Conservation (phyloP, 2,329 filamentous ascomycete genomes). For the Pseudonectria buxi region DNA sequence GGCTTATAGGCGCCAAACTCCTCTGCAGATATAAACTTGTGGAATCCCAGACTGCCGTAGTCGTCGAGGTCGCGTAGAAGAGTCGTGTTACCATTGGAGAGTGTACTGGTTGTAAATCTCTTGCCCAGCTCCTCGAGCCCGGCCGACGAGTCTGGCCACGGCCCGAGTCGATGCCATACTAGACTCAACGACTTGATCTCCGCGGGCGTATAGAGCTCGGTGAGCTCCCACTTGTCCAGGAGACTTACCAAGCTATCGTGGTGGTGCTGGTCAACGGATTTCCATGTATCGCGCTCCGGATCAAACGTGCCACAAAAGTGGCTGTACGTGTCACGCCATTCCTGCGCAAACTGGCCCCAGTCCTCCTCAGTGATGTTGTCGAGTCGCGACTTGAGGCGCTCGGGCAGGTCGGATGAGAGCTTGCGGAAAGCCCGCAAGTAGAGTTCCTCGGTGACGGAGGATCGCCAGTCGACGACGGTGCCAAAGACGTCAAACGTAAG, state of each 20-base stretch:
- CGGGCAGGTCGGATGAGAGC: slow-evolving; percentile 40
- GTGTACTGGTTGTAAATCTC: slow-evolving; percentile 53
- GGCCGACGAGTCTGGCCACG: slow-evolving; percentile 57
- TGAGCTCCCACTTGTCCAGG: slow-evolving; percentile 48
- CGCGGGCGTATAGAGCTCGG: slow-evolving; percentile 52
- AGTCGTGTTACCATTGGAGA: slow-evolving; percentile 67
- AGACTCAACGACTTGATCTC: slow-evolving; percentile 59
- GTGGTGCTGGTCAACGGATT: slow-evolving; percentile 68
- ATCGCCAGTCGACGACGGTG: slow-evolving; percentile 74
- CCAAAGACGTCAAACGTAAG: slow-evolving; percentile 73
- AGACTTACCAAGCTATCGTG: slow-evolving; percentile 53
- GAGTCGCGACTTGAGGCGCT: slow-evolving; percentile 40
- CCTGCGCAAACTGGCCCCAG: slow-evolving; percentile 59
- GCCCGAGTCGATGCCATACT: slow-evolving; percentile 65
- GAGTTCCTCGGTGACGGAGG: slow-evolving; percentile 56
- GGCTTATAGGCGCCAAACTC: slow-evolving; percentile 73
- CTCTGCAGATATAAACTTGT: slow-evolving; percentile 57
- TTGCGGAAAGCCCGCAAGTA: slow-evolving; percentile 41
- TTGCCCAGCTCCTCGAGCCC: slow-evolving; percentile 48
- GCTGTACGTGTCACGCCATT: slow-evolving; percentile 62
- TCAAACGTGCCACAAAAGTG: slow-evolving; percentile 52
- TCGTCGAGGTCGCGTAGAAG: slow-evolving; percentile 59
- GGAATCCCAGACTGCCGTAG: slow-evolving; percentile 55
- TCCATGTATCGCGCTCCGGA: slow-evolving; percentile 45
- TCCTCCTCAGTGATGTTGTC: slow-evolving; percentile 46